Evolutionary conservation across 345 rosid genomes (phyloP), one percentile per base, ranked within the genome.

Genomic region (Linum trigynum): DNA sequence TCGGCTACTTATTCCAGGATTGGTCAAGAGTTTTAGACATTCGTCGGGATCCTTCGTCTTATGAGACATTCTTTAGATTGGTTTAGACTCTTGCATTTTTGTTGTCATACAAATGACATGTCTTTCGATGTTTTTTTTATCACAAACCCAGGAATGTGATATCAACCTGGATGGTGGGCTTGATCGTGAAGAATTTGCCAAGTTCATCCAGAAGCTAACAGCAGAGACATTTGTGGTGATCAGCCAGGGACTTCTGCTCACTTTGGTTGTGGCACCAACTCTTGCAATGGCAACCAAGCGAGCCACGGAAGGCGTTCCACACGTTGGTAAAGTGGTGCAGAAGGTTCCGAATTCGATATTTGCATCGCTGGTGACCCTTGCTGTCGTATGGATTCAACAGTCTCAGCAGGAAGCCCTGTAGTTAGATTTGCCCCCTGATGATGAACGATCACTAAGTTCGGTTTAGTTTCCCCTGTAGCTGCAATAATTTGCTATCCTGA

Each of bases 301-400:
- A 64, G 89, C 90, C 4, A 91, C 98, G 0, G 98, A 91, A 70
- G 98, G 92, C 39, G 89, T 91, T 40, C 98, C 96, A 0, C 87
- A 85, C 4, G 83, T 91, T 15, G 98, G 98, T 1, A 87, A 84
- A 68, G 87, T 87, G 51, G 92, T 91, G 72, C 92, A 84, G 62
- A 91, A 76, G 80, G 57, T 91, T 57, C 96, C 98, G 15, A 83
- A 66, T 74, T 83, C 98, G 2, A 69, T 91, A 53, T 91, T 89
- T 60, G 96, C 96, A 51, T 87, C 95, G 36, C 84, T 91, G 9
- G 90, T 89, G 55, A 91, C 96, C 39, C 88, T 89, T 64, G 92
- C 89, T 3, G 79, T 84, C 15, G 77, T 91, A 45, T 67, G 85
- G 91, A 74, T 87, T 72, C 88, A 81, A 64, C 80, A 59, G 64